Evolutionary conservation across 768 basidiomycete genomes (phyloP).

Genomic region (Suillus bovinus): DNA sequence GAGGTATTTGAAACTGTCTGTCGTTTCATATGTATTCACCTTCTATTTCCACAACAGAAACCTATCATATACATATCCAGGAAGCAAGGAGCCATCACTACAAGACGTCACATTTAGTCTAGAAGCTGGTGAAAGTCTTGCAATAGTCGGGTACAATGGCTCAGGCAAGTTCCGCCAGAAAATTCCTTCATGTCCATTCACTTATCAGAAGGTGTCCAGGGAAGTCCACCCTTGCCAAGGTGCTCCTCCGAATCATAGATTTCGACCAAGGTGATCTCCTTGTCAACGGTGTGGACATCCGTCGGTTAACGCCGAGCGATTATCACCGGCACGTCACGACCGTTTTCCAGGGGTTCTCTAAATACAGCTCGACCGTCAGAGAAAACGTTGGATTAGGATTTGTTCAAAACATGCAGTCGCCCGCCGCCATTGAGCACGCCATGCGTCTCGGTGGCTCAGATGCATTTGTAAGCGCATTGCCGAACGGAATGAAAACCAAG

Average conservation of each 20-base stretch:
- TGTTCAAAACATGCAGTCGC: constrained; percentile 60
- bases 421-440: constrained; percentile 60
- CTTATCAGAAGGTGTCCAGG: constrained; percentile 41
- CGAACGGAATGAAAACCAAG: constrained; percentile 71
- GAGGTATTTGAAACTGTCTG: constrained; percentile 44
- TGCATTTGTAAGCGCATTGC: constrained; percentile 61
- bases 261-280: constrained; percentile 68
- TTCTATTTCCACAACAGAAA: constrained; percentile 39
- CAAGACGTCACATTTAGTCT: constrained; percentile 69
- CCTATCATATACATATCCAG: constrained; percentile 80
- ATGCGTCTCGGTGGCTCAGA: constrained; percentile 72
- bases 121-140: constrained; percentile 75
- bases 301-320: constrained; percentile 63
- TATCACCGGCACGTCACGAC: constrained; percentile 76
- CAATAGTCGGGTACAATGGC: constrained; percentile 85
- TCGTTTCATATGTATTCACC: constrained; percentile 10
- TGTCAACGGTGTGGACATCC: constrained; percentile 71
- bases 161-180: constrained; percentile 52
- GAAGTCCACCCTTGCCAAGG: constrained; percentile 85
- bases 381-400: constrained; percentile 88
- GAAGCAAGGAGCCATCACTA: constrained; percentile 64
- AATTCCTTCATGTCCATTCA: constrained; percentile 14
- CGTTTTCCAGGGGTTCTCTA: constrained; percentile 85
- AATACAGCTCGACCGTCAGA: constrained; percentile 72
- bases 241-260: constrained; percentile 76